Evolutionary conservation across 2,329 filamentous ascomycete genomes (phyloP), one percentile per base, ranked within the genome.

Genomic region (Sphaerulina vaccinii): DNA sequence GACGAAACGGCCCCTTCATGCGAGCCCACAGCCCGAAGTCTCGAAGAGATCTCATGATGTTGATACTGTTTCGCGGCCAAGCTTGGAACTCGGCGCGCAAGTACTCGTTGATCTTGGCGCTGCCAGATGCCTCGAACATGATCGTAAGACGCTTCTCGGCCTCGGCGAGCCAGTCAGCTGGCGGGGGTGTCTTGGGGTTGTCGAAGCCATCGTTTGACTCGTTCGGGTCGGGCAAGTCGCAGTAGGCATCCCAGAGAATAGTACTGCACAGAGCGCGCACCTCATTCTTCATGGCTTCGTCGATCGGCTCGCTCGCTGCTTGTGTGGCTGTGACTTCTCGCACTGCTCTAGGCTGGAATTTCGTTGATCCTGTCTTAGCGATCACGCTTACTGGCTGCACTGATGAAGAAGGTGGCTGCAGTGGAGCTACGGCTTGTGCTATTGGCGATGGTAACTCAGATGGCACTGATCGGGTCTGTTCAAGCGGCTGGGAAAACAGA

Each of bases 211-310:
- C 33, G 33, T 23, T 13, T 9, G 33, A 21, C 4, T 47, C 40
- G 1, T 51, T 46, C 5, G 41, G 40, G 22, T 55, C 16, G 1
- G 54, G 47, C 9, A 59, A 45, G 38, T 49, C 41, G 18, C 42
- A 35, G 48, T 52, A 61, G 15, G 51, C 46, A 24, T 49, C 45
- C 58, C 58, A 61, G 5, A 61, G 45, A 38, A 55, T 39, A 18
- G 49, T 50, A 3, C 47, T 38, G 39, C 54, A 55, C 13, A 61
- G 54, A 9, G 36, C 38, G 18, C 38, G 54, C 5, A 61, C 47
- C 29, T 58, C 58, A n/a, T 55, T 40, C 11, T 49, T 29, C 44
- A 57, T 52, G 15, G 33, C 44, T 13, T 49, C 41, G 19, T 27
- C 29, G 24, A 49, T 49, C 18, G 39, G 32, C 19, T 46, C 44